Conservation (phyloP, 148 eudicot species). For the Tetragonia tetragonoides region DNA sequence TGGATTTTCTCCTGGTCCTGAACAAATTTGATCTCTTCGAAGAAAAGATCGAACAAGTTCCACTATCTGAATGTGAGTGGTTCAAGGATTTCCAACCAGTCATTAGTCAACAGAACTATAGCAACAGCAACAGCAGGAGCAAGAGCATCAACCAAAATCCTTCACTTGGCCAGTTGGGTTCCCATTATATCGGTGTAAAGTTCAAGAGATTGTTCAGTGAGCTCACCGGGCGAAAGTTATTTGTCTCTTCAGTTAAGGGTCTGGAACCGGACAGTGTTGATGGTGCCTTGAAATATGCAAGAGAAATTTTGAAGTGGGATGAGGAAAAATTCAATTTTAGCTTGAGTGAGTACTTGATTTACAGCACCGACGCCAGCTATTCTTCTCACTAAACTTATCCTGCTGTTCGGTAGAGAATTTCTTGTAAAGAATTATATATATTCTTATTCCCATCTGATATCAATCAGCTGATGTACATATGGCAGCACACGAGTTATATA, state of each 20-base stretch:
- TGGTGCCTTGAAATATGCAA: conserved; percentile 69
- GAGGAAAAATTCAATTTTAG: conserved; percentile 71
- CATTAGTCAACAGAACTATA: conserved; percentile 45
- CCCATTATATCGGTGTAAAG: conserved; percentile 80
- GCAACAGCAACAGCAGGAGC: conserved; percentile 44
- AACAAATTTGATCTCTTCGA: conserved; percentile 82
- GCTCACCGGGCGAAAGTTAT: conserved; percentile 72
- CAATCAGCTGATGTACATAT: conserved; percentile 30
- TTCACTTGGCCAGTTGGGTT: conserved; percentile 77
- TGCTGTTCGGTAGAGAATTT: background rate
- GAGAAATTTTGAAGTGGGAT: conserved; percentile 91
- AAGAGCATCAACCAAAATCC: conserved; percentile 57
- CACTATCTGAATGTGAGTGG: conserved; percentile 79
- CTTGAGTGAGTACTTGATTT: conserved; percentile 62
- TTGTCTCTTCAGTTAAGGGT: conserved; percentile 72
- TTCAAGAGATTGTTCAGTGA: conserved; percentile 80
- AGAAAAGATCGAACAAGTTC: conserved; percentile 73
- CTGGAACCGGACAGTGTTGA: conserved; percentile 81
- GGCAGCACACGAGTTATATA: conserved; percentile 11
- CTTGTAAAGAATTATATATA: conserved; percentile 15
- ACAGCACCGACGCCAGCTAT: conserved; percentile 72
- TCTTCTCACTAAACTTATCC: conserved; percentile 30
- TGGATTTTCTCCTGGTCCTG: conserved; percentile 75
- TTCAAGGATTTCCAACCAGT: conserved; percentile 87
- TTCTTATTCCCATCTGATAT: conserved; percentile 24